Percentiles rank a stretch among this genome's conserved stretches.
Conservation (phyloP, 495 filamentous ascomycete species). For the Aspergillus ostianus region DNA sequence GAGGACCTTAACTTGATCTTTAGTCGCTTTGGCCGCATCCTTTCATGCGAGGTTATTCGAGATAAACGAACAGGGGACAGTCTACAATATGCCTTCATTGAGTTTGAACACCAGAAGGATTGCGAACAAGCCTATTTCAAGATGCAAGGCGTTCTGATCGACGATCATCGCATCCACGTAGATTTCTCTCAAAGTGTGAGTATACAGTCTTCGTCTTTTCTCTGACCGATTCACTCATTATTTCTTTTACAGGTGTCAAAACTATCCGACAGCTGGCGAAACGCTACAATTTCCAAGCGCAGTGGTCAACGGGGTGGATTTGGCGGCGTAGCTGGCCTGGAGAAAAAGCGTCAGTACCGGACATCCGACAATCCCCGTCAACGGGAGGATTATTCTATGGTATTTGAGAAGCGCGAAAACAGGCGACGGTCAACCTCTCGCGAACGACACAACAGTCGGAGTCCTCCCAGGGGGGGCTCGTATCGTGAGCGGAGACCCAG, state of each 20-base stretch:
- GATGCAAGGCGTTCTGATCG: constrained; percentile 95
- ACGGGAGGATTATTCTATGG: constrained; percentile 73
- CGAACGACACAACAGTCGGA: constrained; percentile 22
- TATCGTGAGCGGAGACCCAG: constrained; percentile 41
- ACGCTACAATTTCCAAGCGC: constrained; percentile 81
- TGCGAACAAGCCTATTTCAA: constrained; percentile 98
- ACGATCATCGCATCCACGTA: constrained; percentile 96
- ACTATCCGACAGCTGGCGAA: constrained; percentile 87
- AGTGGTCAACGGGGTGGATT: constrained; percentile 73
- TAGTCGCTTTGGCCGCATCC: constrained; percentile 90
- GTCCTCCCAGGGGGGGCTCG: constrained; percentile 22
- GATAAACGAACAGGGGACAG: constrained; percentile 94
- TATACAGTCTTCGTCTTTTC: constrained; percentile 6
- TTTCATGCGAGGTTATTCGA: constrained; percentile 94
- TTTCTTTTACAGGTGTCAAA: constrained; percentile 61
- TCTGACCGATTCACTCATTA: constrained; percentile 17
- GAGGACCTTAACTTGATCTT: constrained; percentile 95
- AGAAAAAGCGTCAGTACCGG: constrained; percentile 89
- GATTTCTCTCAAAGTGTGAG: constrained; percentile 95
- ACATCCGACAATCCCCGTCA: constrained; percentile 55
- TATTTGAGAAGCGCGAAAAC: constrained; percentile 75
- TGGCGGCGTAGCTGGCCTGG: constrained; percentile 80
- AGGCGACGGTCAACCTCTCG: constrained; percentile 25
- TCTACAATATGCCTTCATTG: constrained; percentile 96
- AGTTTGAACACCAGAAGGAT: constrained; percentile 87